Conservation (phyloP, 768 basidiomycete species). For the Boletellus emodensis region DNA sequence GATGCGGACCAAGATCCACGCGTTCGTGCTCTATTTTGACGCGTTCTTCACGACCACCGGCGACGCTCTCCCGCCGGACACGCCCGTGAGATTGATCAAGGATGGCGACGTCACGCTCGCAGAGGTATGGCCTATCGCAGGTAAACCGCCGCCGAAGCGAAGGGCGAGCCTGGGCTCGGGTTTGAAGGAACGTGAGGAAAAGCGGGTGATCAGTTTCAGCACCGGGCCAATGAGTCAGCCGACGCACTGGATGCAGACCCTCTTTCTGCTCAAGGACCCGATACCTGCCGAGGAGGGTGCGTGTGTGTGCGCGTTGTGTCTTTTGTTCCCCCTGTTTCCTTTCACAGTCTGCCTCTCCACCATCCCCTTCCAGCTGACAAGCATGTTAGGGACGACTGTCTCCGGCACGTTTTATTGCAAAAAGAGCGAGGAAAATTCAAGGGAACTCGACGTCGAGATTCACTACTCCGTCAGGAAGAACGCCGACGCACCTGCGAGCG, state of each 20-base stretch:
- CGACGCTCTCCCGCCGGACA: constrained; percentile 49
- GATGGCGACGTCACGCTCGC: constrained; percentile 62
- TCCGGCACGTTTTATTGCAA: constrained; percentile 77
- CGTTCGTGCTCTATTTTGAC: constrained; percentile 92
- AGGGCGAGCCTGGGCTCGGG: constrained; percentile 51
- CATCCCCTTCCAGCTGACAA: not conserved
- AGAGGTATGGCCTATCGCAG: constrained; percentile 77
- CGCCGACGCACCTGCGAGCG: constrained; percentile 29
- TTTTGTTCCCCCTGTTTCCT: too few relatives aligned
- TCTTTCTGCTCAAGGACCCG: constrained; percentile 81
- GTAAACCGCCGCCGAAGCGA: constrained; percentile 56
- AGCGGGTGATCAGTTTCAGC: constrained; percentile 67
- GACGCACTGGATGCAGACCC: constrained; percentile 96
- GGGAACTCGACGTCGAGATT: constrained; percentile 90
- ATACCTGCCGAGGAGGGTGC: constrained; percentile 71
- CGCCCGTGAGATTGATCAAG: constrained; percentile 51
- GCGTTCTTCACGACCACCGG: constrained; percentile 76
- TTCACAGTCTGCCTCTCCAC: not conserved
- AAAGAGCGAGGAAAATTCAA: constrained; percentile 75
- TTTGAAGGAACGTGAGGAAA: constrained; percentile 38
- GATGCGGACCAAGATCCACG: constrained; percentile 62
- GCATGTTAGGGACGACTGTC: constrained; percentile 60
- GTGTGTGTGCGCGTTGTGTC: constrained; percentile 15
- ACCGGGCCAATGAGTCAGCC: constrained; percentile 84
- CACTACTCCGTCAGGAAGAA: constrained; percentile 58